Evolutionary conservation across 345 rosid genomes (phyloP).

Genomic region (Gossypium anomalum): DNA sequence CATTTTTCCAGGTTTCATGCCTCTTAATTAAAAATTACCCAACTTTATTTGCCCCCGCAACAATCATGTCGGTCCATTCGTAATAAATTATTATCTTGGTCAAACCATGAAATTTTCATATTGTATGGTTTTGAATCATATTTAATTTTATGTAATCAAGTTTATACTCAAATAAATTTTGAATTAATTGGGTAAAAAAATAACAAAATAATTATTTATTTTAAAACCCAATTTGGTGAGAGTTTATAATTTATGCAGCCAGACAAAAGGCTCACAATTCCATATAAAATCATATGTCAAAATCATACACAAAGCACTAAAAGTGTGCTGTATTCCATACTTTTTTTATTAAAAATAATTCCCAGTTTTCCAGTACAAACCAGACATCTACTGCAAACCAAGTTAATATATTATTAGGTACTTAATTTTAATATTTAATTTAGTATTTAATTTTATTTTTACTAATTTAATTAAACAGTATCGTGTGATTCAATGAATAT

Average conservation of each 20-base stretch:
- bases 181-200: no score
- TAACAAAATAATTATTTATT: no score
- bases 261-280: neutral
- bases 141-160: neutral
- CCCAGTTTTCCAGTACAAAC: constrained; percentile 7
- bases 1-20: neutral
- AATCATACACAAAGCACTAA: constrained; percentile 21
- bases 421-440: no score
- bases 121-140: neutral
- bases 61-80: neutral
- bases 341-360: neutral
- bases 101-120: neutral
- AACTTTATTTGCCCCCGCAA: neutral
- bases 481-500: accelerated
- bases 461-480: accelerated
- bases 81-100: neutral
- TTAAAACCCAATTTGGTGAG: neutral
- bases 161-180: no score
- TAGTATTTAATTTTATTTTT: accelerated
- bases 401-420: no score
- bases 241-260: neutral
- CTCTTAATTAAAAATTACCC: neutral
- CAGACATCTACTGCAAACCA: neutral
- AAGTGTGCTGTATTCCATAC: constrained; percentile 1
- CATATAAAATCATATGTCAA: constrained; percentile 5